A percentile compares a stretch with the other conserved stretches of the same genome.
phyloP scores from a whole-genome alignment of 345 rosid genomes.

The Hibiscus trionum region DNA sequence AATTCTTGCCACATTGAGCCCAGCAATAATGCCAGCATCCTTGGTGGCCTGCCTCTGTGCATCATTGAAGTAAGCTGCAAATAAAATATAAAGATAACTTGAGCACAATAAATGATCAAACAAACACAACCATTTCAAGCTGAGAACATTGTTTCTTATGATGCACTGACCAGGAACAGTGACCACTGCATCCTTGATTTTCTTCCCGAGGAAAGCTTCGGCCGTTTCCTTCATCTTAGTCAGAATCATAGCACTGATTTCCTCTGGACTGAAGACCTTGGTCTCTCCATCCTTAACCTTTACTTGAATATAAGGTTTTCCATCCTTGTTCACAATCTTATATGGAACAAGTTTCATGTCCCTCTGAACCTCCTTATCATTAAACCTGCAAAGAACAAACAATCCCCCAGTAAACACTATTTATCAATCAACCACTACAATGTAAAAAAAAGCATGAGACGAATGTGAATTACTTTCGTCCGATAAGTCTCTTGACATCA shows the following conservation, averaged over 20 bases:
- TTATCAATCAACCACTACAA: neutral
- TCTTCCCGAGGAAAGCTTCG: constrained; percentile 96
- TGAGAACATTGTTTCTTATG: neutral
- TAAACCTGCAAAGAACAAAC: constrained; percentile 39
- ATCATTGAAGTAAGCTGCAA: constrained; percentile 93
- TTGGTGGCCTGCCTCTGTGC: constrained; percentile 99
- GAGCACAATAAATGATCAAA: neutral
- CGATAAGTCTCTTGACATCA: constrained; percentile 91
- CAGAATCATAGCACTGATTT: constrained; percentile 85
- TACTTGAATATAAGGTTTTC: constrained; percentile 92
- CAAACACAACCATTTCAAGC: neutral
- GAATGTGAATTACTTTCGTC: constrained; percentile 58
- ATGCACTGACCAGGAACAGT: constrained; percentile 82
- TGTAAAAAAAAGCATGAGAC: neutral
- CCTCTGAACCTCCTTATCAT: constrained; percentile 86
- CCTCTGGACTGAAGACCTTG: constrained; percentile 94
- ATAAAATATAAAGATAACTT: neutral
- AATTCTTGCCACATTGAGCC: constrained; percentile 91
- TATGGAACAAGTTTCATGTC: constrained; percentile 90
- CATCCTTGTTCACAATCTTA: constrained; percentile 86
- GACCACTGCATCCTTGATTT: constrained; percentile 95
- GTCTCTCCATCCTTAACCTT: constrained; percentile 89
- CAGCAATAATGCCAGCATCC: constrained; percentile 94
- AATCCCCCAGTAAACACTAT: constrained; percentile 2
- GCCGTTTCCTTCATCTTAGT: constrained; percentile 98